A percentile compares a stretch with the other conserved stretches of the same genome.
Conservation (phyloP, 768 basidiomycete genomes). For the Mycena epipterygia region DNA sequence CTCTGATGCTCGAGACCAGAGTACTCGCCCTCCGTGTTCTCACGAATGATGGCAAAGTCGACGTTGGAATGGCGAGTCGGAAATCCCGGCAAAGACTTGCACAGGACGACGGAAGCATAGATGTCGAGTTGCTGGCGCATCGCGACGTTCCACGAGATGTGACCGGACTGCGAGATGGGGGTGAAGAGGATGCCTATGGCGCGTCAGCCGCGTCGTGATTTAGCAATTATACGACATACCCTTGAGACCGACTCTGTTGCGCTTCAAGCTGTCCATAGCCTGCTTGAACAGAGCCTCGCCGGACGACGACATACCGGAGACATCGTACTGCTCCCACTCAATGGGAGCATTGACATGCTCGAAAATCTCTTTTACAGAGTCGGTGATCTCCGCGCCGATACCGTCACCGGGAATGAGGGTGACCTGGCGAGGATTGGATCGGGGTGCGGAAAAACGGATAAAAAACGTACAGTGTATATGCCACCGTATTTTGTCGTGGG, state of each 20-base stretch:
- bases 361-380: slow-evolving; percentile 99
- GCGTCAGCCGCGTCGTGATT: slow-evolving; percentile 5
- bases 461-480: slow-evolving; percentile 82
- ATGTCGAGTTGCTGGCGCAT: slow-evolving; percentile 99
- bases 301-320: slow-evolving; percentile 94
- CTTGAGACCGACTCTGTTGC: slow-evolving; percentile 98
- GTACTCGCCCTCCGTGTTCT: slow-evolving; percentile 99
- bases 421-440: slow-evolving; percentile 67
- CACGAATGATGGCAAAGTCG: slow-evolving; percentile 99
- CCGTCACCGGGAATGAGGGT: slow-evolving; percentile 99
- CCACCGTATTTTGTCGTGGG: slow-evolving; percentile 92
- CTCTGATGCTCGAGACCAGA: slow-evolving; percentile 98
- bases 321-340: slow-evolving; percentile 98
- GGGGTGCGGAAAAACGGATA: slow-evolving; percentile 32
- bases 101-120: slow-evolving; percentile 97
- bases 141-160: slow-evolving; percentile 99
- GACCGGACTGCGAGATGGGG: slow-evolving; percentile 94
- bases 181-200: slow-evolving; percentile 95
- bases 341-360: slow-evolving; percentile 98
- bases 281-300: slow-evolving; percentile 97
- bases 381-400: slow-evolving; percentile 96
- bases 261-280: slow-evolving; percentile 97
- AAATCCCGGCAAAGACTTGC: slow-evolving; percentile 97
- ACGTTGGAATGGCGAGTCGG: slow-evolving; percentile 97
- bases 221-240: slow-evolving; percentile 61